A percentile compares a stretch with the other conserved stretches of the same genome.
phyloP scores from a whole-genome alignment of 768 basidiomycete species.

The Myochromella boudieri region DNA sequence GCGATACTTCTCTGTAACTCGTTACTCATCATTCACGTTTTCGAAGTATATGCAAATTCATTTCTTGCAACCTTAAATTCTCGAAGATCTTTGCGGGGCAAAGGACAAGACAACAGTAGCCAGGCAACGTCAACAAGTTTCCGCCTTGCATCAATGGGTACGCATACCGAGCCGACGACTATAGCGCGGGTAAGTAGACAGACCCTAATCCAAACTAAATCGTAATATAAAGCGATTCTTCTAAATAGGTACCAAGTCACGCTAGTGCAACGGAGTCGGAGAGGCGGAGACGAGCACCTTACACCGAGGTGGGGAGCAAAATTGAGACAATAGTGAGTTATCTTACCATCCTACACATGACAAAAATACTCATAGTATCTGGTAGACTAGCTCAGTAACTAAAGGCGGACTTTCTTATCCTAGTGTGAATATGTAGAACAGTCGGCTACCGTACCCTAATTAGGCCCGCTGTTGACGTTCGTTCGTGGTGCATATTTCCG shows the following conservation, averaged over 20 bases:
- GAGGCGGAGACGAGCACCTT: conserved; percentile 7
- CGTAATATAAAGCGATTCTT: background rate
- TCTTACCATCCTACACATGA: no score
- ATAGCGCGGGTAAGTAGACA: conserved; percentile 13
- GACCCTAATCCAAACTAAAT: background rate
- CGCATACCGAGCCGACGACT: conserved; percentile 22
- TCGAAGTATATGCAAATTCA: conserved; percentile 46
- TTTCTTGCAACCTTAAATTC: conserved; percentile 46
- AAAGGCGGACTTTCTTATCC: conserved; percentile 7
- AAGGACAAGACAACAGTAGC: conserved; percentile 18
- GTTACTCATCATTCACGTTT: background rate
- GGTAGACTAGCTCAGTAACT: background rate
- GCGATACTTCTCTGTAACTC: conserved; percentile 3
- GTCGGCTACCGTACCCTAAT: no score
- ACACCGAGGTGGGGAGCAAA: conserved; percentile 10
- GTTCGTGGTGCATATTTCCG: no score
- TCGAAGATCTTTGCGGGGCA: conserved; percentile 30
- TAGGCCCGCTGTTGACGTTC: no score
- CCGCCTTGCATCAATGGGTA: conserved; percentile 26
- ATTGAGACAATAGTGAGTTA: conserved; percentile 6
- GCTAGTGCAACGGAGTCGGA: conserved; percentile 10
- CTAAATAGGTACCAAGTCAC: conserved; percentile 8
- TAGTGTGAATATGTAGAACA: conserved; percentile 5
- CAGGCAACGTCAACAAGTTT: conserved; percentile 35
- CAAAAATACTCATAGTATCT: no score